Percentiles rank a stretch among this genome's conserved stretches.
phyloP scores from a whole-genome alignment of 805 yeast species.

The Clavispora carvajalis region DNA sequence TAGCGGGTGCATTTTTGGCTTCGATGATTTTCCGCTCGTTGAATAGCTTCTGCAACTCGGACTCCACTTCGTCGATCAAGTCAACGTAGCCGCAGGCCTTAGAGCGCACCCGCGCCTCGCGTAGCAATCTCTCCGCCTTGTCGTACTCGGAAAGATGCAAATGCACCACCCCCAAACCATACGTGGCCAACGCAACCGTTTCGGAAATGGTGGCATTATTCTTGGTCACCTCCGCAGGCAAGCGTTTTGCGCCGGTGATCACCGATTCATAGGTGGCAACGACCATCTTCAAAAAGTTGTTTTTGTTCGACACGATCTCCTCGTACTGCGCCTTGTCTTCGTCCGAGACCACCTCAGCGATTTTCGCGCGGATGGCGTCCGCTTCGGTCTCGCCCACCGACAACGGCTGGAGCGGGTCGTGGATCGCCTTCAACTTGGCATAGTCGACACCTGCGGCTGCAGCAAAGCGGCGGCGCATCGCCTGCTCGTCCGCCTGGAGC shows the following conservation, averaged over 20 bases:
- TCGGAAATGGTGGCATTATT: slow-evolving; percentile 41
- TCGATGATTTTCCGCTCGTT: slow-evolving; percentile 23
- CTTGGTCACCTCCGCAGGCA: slow-evolving; percentile 22
- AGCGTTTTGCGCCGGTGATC: slow-evolving; percentile 24
- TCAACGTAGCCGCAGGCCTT: slow-evolving; percentile 60
- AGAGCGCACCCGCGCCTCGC: slow-evolving; percentile 69
- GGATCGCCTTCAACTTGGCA: slow-evolving; percentile 11
- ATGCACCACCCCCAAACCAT: slow-evolving; percentile 77
- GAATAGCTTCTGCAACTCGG: slow-evolving; percentile 55
- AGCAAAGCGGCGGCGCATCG: slow-evolving; percentile 20
- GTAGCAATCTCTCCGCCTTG: slow-evolving; percentile 54
- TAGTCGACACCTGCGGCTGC: slow-evolving; percentile 22
- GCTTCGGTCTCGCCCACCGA: slow-evolving; percentile 10
- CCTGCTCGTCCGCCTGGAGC: slow-evolving; percentile 45
- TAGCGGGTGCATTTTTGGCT: too few relatives aligned
- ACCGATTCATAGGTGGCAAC: slow-evolving; percentile 33
- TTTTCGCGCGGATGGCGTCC: slow-evolving; percentile 6
- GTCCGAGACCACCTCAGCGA: slow-evolving; percentile 13
- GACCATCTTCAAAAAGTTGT: slow-evolving; percentile 25
- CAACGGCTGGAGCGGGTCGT: slow-evolving; percentile 12
- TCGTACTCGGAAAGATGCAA: slow-evolving; percentile 54
- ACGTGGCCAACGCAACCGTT: slow-evolving; percentile 73
- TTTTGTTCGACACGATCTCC: slow-evolving; percentile 14
- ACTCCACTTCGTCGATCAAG: slow-evolving; percentile 58
- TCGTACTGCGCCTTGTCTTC: slow-evolving; percentile 25